Evolutionary conservation across 1,139 yeast genomes (phyloP), one percentile per base, ranked within the genome.

Genomic region (Blastobotrys apis): DNA sequence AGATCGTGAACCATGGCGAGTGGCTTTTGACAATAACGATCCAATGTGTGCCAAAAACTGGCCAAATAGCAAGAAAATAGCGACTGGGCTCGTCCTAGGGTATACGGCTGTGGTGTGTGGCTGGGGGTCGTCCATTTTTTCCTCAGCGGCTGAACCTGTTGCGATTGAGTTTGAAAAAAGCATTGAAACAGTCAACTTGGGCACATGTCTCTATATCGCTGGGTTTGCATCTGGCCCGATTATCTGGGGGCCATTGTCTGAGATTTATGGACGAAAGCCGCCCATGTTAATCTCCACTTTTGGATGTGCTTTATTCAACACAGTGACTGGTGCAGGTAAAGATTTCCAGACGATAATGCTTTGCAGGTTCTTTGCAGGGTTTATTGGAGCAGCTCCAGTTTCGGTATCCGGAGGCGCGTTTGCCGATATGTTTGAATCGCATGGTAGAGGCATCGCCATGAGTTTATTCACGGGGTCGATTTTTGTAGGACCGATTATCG

Each of bases 171-270:
- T 54, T 47, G 53, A 58, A 33, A 62, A 65, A 5, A 58, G 63
- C 3, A 43, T 45, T 6, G 64, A 56, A 3, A 64, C 62, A 1
- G 71, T 53, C 12, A 46, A 5, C 52, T 67, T 83, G 39, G 92
- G 94, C 52, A 73, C 52, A 10, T 78, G 92, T 0, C 67, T 85
- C 23, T 85, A 75, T 55, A 92, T 85, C 17, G 59, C 81, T 25
- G 94, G 94, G 19, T 84, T 84, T 62, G 94, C 94, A 0, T 73
- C 82, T 0, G 94, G 94, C 13, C 94, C 94, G 3, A 69, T 84
- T 31, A 55, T 83, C 23, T 84, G 84, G 79, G 94, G 88, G 16
- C 94, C 94, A 2, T 59, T 82, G 35, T 80, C 88, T 4, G 94
- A 84, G 62, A 57, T 81, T 37, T 79, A 71, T 53, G 95, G 95